These are phyloP conservation scores for Saccharomyces uvarum DNA, from an alignment of 1,139 yeast genomes.

Conservation along the genomic window DNA sequence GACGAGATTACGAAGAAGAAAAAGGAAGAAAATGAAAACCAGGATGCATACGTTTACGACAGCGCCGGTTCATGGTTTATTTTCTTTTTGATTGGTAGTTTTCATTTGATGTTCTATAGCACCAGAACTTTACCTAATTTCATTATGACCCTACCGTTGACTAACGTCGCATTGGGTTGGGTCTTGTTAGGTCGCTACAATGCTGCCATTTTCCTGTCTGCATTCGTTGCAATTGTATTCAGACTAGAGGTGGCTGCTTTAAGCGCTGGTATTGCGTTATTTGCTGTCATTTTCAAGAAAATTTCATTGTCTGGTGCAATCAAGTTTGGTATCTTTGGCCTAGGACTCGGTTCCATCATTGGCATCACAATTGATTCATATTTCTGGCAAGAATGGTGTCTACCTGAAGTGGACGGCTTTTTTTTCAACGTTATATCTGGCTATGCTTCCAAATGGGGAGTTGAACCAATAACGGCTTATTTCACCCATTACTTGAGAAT, in stretches of 20 bases:
- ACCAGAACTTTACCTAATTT: constrained; percentile 84
- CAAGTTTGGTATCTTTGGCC: constrained; percentile 45
- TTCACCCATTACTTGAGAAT: constrained; percentile 51
- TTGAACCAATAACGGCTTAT: constrained; percentile 65
- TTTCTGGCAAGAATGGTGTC: constrained; percentile 52
- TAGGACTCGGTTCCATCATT: constrained; percentile 42
- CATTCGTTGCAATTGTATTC: constrained; percentile 61
- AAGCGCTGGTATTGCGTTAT: constrained; percentile 42
- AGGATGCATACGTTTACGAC: constrained; percentile 11
- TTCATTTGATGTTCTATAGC: constrained; percentile 70
- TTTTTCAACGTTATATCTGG: constrained; percentile 68
- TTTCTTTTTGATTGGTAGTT: constrained; percentile 55
- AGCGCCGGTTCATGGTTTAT: constrained; percentile 49
- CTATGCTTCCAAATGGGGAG: constrained; percentile 74
- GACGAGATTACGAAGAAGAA: constrained; percentile 10
- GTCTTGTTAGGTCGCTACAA: constrained; percentile 44
- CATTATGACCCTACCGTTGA: constrained; percentile 64
- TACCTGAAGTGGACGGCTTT: constrained; percentile 75
- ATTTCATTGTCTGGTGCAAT: constrained; percentile 36
- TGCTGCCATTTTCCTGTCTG: constrained; percentile 48
- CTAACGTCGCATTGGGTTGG: constrained; percentile 47
- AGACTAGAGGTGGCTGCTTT: constrained; percentile 66
- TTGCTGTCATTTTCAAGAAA: constrained; percentile 39
- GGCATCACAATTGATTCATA: constrained; percentile 59
- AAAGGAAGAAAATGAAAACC: constrained; percentile 11